Conservation (phyloP, 2,329 filamentous ascomycete genomes). For the Chrysosporium keratinophilum region DNA sequence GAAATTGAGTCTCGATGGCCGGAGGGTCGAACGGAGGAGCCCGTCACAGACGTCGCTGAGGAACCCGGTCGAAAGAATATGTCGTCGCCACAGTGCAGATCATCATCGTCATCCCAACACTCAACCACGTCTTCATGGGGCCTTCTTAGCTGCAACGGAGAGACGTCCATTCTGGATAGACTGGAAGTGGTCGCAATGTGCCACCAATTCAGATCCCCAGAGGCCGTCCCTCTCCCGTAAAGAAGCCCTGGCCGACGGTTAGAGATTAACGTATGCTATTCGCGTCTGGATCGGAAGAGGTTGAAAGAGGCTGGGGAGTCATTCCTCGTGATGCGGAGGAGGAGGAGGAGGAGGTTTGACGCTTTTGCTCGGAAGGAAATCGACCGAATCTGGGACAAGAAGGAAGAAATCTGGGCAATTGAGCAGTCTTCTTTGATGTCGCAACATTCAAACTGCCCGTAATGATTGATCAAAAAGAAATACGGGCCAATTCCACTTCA, state of each 20-base stretch:
- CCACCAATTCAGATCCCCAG: not conserved
- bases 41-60: conserved; percentile 37
- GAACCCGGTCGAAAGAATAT: conserved; percentile 38
- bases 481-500: conserved; percentile 5
- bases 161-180: conserved; percentile 29
- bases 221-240: not conserved
- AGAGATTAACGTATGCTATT: conserved; percentile 9
- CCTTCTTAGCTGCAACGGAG: conserved; percentile 26
- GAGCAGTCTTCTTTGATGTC: conserved; percentile 3
- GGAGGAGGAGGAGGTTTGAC: not conserved
- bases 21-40: conserved; percentile 34
- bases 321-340: conserved; percentile 5
- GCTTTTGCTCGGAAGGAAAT: not conserved
- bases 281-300: conserved; percentile 3
- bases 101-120: conserved; percentile 42
- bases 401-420: not conserved
- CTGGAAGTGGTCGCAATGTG: not conserved
- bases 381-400: not conserved
- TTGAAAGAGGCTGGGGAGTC: conserved; percentile 12
- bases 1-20: conserved; percentile 64
- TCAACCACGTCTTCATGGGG: conserved; percentile 34
- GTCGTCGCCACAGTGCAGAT: conserved; percentile 39
- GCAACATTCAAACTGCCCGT: conserved; percentile 8
- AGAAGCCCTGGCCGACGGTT: not conserved
- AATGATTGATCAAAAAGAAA: not conserved